Conservation (phyloP, 257 asterid genomes). For the Hygrophila difformis region DNA sequence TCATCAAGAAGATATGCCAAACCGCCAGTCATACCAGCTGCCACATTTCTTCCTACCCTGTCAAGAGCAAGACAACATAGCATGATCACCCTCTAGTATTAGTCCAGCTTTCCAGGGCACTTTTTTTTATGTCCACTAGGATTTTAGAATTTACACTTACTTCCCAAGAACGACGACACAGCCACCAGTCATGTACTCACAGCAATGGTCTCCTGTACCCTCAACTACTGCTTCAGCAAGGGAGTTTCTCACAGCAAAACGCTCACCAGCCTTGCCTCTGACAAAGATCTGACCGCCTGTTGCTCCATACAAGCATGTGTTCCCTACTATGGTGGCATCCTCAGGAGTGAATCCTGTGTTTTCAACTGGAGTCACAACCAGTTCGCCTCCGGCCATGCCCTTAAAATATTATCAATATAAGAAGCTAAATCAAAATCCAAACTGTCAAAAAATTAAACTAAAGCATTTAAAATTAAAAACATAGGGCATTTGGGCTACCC, state of each 20-base stretch:
- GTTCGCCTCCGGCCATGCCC: slow-evolving; percentile 99
- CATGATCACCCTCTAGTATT: no score
- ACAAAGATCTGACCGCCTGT: slow-evolving; percentile 90
- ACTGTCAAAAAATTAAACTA: no score
- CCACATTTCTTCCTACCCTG: slow-evolving; percentile 98
- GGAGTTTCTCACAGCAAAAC: slow-evolving; percentile 94
- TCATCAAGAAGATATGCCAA: slow-evolving; percentile 88
- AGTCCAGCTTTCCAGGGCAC: no score
- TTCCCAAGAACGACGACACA: slow-evolving; percentile 91
- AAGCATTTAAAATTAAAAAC: no score
- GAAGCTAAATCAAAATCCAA: slow-evolving; percentile 3
- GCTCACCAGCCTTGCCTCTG: slow-evolving; percentile 94
- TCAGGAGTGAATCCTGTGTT: slow-evolving; percentile 74
- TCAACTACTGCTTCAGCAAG: slow-evolving; percentile 96
- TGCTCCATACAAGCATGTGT: slow-evolving; percentile 95
- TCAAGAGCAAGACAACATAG: slow-evolving; percentile 11
- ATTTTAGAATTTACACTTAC: slow-evolving; percentile 36
- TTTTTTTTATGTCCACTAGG: background rate
- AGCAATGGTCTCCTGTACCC: slow-evolving; percentile 96
- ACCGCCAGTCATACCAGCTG: slow-evolving; percentile 99
- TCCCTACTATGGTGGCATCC: slow-evolving; percentile 93
- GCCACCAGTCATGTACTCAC: slow-evolving; percentile 99
- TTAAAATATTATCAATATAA: slow-evolving; percentile 20
- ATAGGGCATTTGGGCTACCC: no score
- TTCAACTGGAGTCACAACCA: slow-evolving; percentile 75